Evolutionary conservation across 148 eudicot genomes (phyloP), one percentile per base, ranked within the genome.

Genomic region (Cornus kousa): DNA sequence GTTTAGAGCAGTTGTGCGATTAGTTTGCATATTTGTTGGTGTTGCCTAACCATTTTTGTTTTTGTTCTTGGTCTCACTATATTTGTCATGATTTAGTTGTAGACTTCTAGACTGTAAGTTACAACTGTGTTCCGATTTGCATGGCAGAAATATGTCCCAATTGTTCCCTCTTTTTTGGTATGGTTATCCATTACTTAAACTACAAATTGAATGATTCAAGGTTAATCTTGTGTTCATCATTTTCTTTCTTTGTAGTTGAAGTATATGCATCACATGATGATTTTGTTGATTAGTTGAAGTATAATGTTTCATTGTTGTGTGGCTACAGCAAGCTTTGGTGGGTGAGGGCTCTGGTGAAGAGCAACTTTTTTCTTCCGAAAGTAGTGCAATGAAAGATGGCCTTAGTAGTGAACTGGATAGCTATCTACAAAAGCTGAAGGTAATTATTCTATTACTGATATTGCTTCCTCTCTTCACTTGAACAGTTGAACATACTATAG

Each of bases 321-420:
- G 23, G 17, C 79, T 88, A 76, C 91, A 96, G 99, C 87, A 89
- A 93, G 97, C 98, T 62, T 87, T 96, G 90, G 93, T 96, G 78
- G 98, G 99, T 75, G 99, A 96, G 87, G 97, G 85, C 82, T 83
- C 95, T 31, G 97, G 91, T 50, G 99, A 93, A 79, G 98, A 96
- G 72, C 95, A 90, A 81, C 97, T 96, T 79, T 96, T 96, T 85
- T 90, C 92, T 79, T 85, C 92, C 69, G 97, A 86, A 87, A 87
- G 80, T 81, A 85, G 64, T 80, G 78, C 69, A 31, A 62, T 77
- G 43, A 92, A 83, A 80, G 85, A 86, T 72, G 88, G 91, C 57
- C 64, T 80, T 73, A 76, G 83, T 76, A 74, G 85, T 84, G 99
- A 92, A 84, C 88, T 89, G 75, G 90, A 86, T 84, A 80, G 74